Base-by-base conservation (phyloP, 1,139 yeast genomes). In the Hyphopichia pseudoburtonii region DNA sequence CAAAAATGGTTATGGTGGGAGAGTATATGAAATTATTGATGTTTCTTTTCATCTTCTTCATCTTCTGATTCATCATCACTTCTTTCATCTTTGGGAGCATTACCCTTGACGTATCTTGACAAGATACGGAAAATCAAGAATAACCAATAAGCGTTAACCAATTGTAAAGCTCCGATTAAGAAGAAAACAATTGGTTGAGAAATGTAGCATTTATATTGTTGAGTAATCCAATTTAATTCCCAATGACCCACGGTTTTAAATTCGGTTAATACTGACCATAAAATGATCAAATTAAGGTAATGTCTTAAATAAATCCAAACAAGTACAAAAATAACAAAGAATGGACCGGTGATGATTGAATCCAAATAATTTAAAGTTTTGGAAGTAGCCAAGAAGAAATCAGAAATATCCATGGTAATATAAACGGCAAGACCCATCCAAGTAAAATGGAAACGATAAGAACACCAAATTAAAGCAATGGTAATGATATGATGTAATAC, bases 181-280 rank as follows among this genome's bases (percentile, higher is more conserved):
- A 66, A 63, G 54, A 92, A 90, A 2, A 92, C 90, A 57, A 92
- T 89, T 43, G 86, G 85, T 65, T 87, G 95, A 14, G 97, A 85
- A 48, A 94, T 86, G 83, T 87, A 88, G 66, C 97, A 92, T 64
- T 94, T 92, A 70, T 90, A 92, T 61, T 90, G 96, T 59, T 89
- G 92, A 23, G 94, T 82, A n/a, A 76, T 87, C 82, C 90, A 92
- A 66, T 88, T 81, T 51, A 94, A 72, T 39, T 75, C 76, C 66
- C 74, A 89, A 43, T 82, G 82, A 33, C 97, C 97, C 25, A 87
- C 88, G 3, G 94, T 78, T 47, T 73, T 76, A 64, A 86, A 92
- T 59, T 89, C 95, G 18, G 97, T 89, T 38, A 86, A 68, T 24
- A 92, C 83, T 1, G 97, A 89, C 85, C 87, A 87, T 49, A 92